Base-by-base conservation (phyloP, 2,329 filamentous ascomycete genomes). In the Arthrobotrys iridis region DNA sequence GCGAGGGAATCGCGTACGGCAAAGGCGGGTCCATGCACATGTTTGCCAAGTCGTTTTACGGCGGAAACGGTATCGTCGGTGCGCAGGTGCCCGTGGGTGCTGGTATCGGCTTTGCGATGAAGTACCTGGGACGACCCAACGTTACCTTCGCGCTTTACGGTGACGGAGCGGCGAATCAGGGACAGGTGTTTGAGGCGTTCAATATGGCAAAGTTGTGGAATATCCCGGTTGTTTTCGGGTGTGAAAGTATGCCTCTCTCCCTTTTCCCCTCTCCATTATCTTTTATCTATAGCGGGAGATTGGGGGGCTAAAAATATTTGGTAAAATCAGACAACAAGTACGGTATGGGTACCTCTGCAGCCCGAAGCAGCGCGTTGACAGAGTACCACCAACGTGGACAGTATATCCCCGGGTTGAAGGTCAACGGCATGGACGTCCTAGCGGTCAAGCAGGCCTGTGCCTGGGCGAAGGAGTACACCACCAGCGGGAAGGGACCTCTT, bases 191-290 rank as follows among this genome's bases (percentile, higher is more conserved):
- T 81, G 95, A 99, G 88, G 93, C 95, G 77, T 99, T 96, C 89
- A 99, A 99, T 90, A 99, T 99, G 95, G 95, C 95, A 78, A 98
- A 98, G 88, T 90, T 99, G 79, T 99, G 95, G 95, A 93, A 95
- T 80, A 87, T 99, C 52, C 95, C 95, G 65, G 89, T 93, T 79
- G 91, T 99, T 79, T 99, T 99, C 82, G 93, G 93, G 80, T 99
- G 95, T 84, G 95, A 99, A 87, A 99, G 93, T 97, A 86, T 83
- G 93, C n/a, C n/a, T n/a, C n/a, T n/a, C n/a, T n/a, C n/a, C n/a
- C 75, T 26, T 22, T 48, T 24, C 18, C 3, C 35, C 13, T 24
- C 15, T 15, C 24, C 7, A 24, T 37, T n/a, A 28, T 57, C 60
- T 45, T 55, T 37, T 41, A 37, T 46, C 10, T 41, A 22, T 15